These are phyloP conservation scores for Pugionium cornutum DNA, from an alignment of 345 rosid genomes.

Conservation along the genomic window DNA sequence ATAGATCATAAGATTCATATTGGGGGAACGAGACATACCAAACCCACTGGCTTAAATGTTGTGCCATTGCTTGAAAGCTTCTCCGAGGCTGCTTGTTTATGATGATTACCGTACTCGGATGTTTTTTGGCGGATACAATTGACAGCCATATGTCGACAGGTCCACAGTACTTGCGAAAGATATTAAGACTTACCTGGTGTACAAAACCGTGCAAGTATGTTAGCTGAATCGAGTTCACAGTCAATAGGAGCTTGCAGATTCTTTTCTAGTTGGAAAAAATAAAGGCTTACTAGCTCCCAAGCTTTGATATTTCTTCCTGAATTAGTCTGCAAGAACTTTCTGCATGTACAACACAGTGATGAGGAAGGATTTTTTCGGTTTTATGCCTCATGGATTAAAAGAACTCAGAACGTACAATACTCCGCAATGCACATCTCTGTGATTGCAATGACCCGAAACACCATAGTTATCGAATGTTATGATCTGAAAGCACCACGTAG, in stretches of 20 bases:
- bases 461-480: constrained; percentile 77
- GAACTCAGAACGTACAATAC: constrained; percentile 51
- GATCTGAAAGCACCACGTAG: constrained; percentile 47
- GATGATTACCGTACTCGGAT: constrained; percentile 29
- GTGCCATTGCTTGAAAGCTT: constrained; percentile 78
- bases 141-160: constrained; percentile 75
- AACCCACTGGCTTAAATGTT: constrained; percentile 84
- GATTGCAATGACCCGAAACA: constrained; percentile 88
- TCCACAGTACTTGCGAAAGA: constrained; percentile 77
- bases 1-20: neutral
- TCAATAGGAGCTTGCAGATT: neutral
- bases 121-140: constrained; percentile 29
- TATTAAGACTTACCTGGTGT: constrained; percentile 58
- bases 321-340: constrained; percentile 51
- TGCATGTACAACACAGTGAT: constrained; percentile 43
- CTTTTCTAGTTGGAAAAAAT: neutral
- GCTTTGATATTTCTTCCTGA: constrained; percentile 57
- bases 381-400: constrained; percentile 4
- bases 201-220: neutral
- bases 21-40: constrained; percentile 51
- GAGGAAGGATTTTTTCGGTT: constrained; percentile 11
- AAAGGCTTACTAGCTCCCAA: constrained; percentile 73
- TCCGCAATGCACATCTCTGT: constrained; percentile 67
- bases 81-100: constrained; percentile 57
- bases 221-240: constrained; percentile 25